Percentiles rank a stretch among this genome's conserved stretches.
Conservation (phyloP, 495 filamentous ascomycete species). For the Trichoderma virens region DNA sequence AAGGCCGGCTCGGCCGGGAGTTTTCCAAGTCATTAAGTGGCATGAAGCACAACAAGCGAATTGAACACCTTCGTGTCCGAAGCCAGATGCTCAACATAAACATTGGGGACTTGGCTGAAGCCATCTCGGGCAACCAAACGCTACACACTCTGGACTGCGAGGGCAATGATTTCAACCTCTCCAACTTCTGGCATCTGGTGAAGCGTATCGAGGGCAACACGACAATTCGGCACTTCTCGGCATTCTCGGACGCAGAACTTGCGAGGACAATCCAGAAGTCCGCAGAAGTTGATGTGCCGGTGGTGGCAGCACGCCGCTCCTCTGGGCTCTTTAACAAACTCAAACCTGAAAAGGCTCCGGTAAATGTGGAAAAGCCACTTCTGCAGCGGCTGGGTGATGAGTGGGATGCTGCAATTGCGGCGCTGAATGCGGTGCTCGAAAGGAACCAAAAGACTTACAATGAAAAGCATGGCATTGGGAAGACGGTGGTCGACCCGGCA, state of each 20-base stretch:
- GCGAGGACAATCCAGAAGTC: constrained; percentile 7
- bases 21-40: constrained; percentile 71
- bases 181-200: constrained; percentile 25
- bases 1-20: constrained; percentile 73
- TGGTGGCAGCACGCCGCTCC: not conserved
- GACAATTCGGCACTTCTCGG: constrained; percentile 22
- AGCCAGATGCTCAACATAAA: constrained; percentile 41
- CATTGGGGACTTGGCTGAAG: constrained; percentile 42
- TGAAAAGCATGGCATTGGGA: not conserved
- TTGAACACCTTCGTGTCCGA: constrained; percentile 72
- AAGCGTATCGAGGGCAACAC: constrained; percentile 21
- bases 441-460: constrained; percentile 2
- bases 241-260: constrained; percentile 16
- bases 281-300: constrained; percentile 3
- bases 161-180: constrained; percentile 35
- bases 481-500: not conserved
- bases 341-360: not conserved
- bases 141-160: constrained; percentile 29
- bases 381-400: not conserved
- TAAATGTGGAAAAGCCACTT: not conserved
- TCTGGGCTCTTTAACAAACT: not conserved
- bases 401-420: constrained; percentile 1
- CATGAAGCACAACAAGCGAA: constrained; percentile 63
- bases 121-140: constrained; percentile 22
- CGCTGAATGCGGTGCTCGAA: not conserved